Conservation (phyloP, 1,139 yeast species). For the Zygosaccharomyces pseudobailii region DNA sequence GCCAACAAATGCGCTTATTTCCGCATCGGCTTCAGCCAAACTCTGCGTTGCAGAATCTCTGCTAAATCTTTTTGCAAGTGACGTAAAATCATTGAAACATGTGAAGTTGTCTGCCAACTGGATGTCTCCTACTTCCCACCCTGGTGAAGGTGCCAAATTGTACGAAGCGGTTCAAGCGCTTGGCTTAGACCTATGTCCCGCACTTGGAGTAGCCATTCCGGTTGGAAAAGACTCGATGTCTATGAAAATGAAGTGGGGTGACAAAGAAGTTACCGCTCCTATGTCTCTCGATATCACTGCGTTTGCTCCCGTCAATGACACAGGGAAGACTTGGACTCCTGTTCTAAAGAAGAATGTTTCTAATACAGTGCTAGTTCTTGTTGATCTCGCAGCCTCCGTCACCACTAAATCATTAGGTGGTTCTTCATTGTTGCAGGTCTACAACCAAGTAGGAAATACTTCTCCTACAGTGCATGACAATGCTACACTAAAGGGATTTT, state of each 20-base stretch:
- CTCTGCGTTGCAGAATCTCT: slow-evolving; percentile 95
- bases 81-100: slow-evolving; percentile 66
- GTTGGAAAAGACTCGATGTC: slow-evolving; percentile 99
- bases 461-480: slow-evolving; percentile 82
- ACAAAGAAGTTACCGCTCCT: slow-evolving; percentile 91
- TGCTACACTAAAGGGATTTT: slow-evolving; percentile 57
- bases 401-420: slow-evolving; percentile 71
- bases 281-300: slow-evolving; percentile 90
- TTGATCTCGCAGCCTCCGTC: slow-evolving; percentile 66
- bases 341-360: slow-evolving; percentile 50
- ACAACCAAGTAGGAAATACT: slow-evolving; percentile 73
- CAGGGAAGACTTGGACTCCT: slow-evolving; percentile 95
- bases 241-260: slow-evolving; percentile 98
- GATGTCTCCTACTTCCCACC: slow-evolving; percentile 98
- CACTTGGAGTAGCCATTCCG: slow-evolving; percentile 84
- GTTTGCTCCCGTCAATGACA: slow-evolving; percentile 80
- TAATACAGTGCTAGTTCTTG: slow-evolving; percentile 65
- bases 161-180: slow-evolving; percentile 97
- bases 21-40: slow-evolving; percentile 95
- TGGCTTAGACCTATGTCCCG: slow-evolving; percentile 92
- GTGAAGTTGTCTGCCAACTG: slow-evolving; percentile 94
- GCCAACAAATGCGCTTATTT: slow-evolving; percentile 83
- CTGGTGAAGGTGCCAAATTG: slow-evolving; percentile 92
- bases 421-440: slow-evolving; percentile 92
- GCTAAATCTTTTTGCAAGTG: slow-evolving; percentile 85